Base-by-base conservation (phyloP, 2,329 filamentous ascomycete species). In the Calonectria montana region DNA sequence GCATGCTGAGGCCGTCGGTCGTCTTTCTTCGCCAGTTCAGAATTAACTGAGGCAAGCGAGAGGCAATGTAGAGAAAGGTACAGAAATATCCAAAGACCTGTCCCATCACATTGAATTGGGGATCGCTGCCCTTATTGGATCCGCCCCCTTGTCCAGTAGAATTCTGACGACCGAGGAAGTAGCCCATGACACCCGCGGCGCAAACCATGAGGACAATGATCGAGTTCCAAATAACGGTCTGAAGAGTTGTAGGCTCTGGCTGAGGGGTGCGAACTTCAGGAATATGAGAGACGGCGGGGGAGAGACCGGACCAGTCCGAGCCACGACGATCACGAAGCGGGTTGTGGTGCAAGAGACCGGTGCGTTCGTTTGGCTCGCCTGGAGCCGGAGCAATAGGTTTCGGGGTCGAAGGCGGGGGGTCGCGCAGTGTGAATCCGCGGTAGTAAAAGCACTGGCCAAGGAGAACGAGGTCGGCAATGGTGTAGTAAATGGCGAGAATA, bases 31-130 rank as follows among this genome's bases (percentile, higher is more conserved):
- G 91, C 86, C 94, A 97, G 83, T 98, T 99, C 65, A 98, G 90
- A 9, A 98, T 88, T 2, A 99, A 88, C 85, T 99, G 97, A 0
- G 97, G 97, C 8, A 98, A 84, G 10, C 97, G 93, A 0, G 94
- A 97, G 25, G 94, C 94, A 13, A 98, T 94, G 80, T 99, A 98
- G 6, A 98, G 88, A 1, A 91, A 87, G 2, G 97, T 95, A 84
- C 96, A 98, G 59, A 98, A 88, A 84, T 97, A 98, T 43, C 97
- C 97, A 78, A 98, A 98, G 59, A 97, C 86, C 81, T 99, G 97
- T 63, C 97, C 97, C 84, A 92, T 91, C 35, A 92, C 79, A 77
- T 93, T 95, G 84, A 98, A 94, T 1, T 87, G 83, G 12, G 95
- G 88, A 1, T 88, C 86, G 29, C 85, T 84, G 41, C 84, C 83